These are phyloP conservation scores for Phytomonas francai DNA, from an alignment of 208 protist species.

Conservation along the genomic window DNA sequence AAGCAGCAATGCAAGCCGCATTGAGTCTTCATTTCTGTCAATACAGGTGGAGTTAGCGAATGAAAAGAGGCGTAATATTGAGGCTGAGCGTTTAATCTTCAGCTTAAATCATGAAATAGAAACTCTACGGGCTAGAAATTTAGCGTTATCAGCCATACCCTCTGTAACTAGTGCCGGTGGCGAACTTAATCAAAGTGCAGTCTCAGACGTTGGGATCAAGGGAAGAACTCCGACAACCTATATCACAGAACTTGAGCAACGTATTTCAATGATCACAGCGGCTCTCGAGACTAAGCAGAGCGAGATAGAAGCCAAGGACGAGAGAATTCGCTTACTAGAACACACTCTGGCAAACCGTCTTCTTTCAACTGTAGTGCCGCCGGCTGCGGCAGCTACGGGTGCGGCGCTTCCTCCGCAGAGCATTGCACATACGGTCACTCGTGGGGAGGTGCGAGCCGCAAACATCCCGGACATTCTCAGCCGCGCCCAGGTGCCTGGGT, in stretches of 20 bases:
- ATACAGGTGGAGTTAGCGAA: constrained; percentile 56
- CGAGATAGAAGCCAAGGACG: constrained; percentile 45
- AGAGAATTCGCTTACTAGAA: constrained; percentile 74
- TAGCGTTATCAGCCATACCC: constrained; percentile 19
- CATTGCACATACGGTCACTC: neutral
- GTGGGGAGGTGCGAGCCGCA: neutral
- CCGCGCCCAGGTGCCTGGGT: neutral
- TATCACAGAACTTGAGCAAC: constrained; percentile 38
- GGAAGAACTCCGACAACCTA: constrained; percentile 11
- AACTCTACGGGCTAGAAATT: constrained; percentile 34
- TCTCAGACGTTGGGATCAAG: constrained; percentile 7
- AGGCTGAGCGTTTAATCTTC: constrained; percentile 41
- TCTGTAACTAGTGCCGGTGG: neutral
- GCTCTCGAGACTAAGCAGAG: constrained; percentile 28
- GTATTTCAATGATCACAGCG: constrained; percentile 25
- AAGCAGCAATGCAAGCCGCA: constrained; percentile 6
- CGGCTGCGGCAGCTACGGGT: neutral
- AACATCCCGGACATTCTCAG: neutral
- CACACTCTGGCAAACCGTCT: constrained; percentile 68
- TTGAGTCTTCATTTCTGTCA: constrained; percentile 27
- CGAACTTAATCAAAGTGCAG: constrained; percentile 7
- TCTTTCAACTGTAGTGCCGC: constrained; percentile 12
- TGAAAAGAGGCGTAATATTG: constrained; percentile 73
- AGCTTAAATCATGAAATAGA: constrained; percentile 38
- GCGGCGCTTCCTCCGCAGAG: neutral